A percentile compares a stretch with the other conserved stretches of the same genome.
Conservation (phyloP, 495 filamentous ascomycete genomes). For the Aspergillus homomorphus region DNA sequence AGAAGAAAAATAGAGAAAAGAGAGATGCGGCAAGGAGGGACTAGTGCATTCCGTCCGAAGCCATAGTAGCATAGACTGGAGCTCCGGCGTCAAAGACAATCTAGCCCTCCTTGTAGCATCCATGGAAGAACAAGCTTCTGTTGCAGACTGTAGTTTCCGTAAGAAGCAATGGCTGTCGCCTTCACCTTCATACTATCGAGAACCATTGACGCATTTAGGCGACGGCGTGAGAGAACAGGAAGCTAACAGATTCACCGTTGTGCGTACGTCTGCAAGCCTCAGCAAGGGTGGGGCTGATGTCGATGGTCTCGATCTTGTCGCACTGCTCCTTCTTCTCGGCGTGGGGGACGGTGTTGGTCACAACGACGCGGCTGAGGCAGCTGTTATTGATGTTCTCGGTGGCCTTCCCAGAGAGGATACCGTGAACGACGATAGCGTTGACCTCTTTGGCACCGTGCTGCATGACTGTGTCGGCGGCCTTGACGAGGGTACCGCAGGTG, state of each 20-base stretch:
- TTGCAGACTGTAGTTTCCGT: too few species aligned
- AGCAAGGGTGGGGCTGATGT: conserved; percentile 83
- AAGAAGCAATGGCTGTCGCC: too few species aligned
- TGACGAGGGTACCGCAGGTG: conserved; percentile 91
- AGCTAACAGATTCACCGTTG: conserved; percentile 91
- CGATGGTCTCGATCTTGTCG: conserved; percentile 80
- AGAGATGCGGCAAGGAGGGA: not conserved
- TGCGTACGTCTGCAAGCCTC: conserved; percentile 78
- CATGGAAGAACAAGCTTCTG: not conserved
- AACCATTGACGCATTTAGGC: conserved; percentile 25
- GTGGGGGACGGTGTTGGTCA: conserved; percentile 96
- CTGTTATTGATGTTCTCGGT: conserved; percentile 88
- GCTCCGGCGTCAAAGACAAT: not conserved
- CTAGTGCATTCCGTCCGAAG: not conserved
- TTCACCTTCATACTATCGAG: not conserved
- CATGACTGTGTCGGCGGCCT: conserved; percentile 89
- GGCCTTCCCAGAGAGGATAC: conserved; percentile 87
- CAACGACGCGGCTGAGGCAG: conserved; percentile 70
- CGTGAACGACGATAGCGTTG: conserved; percentile 94
- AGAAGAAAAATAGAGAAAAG: conserved; percentile 5
- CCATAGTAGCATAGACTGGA: not conserved
- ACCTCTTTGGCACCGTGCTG: conserved; percentile 84
- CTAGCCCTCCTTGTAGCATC: too few species aligned
- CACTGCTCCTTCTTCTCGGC: conserved; percentile 71
- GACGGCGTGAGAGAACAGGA: conserved; percentile 86